Evolutionary conservation across 352 stramenopile species (phyloP).

Genomic region (Halophytophthora polymorphica): DNA sequence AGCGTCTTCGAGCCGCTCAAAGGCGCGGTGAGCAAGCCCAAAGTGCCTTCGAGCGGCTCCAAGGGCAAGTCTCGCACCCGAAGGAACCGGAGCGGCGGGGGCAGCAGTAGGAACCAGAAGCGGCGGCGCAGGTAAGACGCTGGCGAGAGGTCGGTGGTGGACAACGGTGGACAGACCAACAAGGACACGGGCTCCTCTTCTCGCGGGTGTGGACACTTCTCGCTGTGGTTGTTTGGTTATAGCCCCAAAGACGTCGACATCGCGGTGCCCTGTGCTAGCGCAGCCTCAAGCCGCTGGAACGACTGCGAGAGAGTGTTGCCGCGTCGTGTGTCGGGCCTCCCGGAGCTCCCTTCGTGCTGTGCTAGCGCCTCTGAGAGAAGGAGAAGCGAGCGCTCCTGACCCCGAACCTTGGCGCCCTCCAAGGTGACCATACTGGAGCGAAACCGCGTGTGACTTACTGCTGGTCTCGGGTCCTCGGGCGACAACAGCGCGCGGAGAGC

Average conservation of each 20-base stretch:
- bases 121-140: conserved; percentile 29
- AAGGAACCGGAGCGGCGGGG: conserved; percentile 23
- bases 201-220: background rate
- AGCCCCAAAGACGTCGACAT: conserved; percentile 4
- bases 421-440: too few relatives aligned
- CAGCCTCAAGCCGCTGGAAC: conserved; percentile 13
- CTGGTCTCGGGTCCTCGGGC: too few relatives aligned
- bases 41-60: conserved; percentile 26
- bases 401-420: too few relatives aligned
- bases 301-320: conserved; percentile 13
- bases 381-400: too few relatives aligned
- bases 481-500: conserved; percentile 14
- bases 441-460: too few relatives aligned
- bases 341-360: too few relatives aligned
- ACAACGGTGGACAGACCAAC: background rate
- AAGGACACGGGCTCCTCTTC: too few relatives aligned
- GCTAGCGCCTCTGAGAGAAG: too few relatives aligned
- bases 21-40: conserved; percentile 33
- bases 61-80: conserved; percentile 26
- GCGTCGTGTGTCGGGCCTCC: conserved; percentile 4
- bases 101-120: conserved; percentile 44
- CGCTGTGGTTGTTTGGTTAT: conserved; percentile 6
- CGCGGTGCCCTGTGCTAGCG: conserved; percentile 8
- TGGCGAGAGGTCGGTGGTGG: background rate
- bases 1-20: conserved; percentile 73